Evolutionary conservation across 768 basidiomycete species (phyloP).

Genomic region (Pleurotus giganteus): DNA sequence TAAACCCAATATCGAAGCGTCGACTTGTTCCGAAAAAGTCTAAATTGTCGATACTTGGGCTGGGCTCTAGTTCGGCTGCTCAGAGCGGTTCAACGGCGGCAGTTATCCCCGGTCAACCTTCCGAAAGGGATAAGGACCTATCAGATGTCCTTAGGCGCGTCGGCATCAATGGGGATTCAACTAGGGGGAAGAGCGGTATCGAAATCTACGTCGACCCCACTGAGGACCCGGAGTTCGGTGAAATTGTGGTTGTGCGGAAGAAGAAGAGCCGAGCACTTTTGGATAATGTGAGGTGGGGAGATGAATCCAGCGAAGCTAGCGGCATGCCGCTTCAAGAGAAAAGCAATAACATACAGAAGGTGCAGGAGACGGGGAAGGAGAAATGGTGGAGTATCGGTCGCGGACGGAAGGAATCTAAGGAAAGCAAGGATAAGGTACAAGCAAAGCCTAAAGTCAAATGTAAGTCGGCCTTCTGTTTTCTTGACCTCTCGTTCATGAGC

Average conservation of each 20-base stretch:
- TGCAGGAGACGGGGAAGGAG: slow-evolving; percentile 43
- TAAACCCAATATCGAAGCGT: slow-evolving; percentile 26
- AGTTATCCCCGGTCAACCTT: neutral
- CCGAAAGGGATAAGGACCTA: slow-evolving; percentile 37
- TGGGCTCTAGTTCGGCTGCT: slow-evolving; percentile 18
- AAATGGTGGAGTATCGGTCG: slow-evolving; percentile 86
- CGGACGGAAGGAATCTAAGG: slow-evolving; percentile 72
- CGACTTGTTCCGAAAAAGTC: slow-evolving; percentile 74
- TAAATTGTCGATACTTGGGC: slow-evolving; percentile 46
- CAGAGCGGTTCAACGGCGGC: slow-evolving; percentile 10
- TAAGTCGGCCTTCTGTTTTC: slow-evolving; percentile 27
- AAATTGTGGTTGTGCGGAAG: slow-evolving; percentile 75
- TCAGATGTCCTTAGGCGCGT: slow-evolving; percentile 60
- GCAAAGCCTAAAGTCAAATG: slow-evolving; percentile 38
- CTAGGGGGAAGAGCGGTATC: slow-evolving; percentile 46
- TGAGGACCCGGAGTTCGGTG: slow-evolving; percentile 62
- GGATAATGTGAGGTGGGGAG: slow-evolving; percentile 55
- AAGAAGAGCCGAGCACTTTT: slow-evolving; percentile 64
- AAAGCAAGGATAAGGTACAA: slow-evolving; percentile 45
- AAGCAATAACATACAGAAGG: slow-evolving; percentile 24
- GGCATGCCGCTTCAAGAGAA: slow-evolving; percentile 10
- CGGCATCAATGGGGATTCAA: slow-evolving; percentile 24
- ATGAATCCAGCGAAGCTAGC: slow-evolving; percentile 48
- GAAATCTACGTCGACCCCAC: slow-evolving; percentile 72
- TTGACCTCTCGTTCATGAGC: neutral